Conservation (phyloP, 2,329 filamentous ascomycete species). For the Penicillium griseofulvum region DNA sequence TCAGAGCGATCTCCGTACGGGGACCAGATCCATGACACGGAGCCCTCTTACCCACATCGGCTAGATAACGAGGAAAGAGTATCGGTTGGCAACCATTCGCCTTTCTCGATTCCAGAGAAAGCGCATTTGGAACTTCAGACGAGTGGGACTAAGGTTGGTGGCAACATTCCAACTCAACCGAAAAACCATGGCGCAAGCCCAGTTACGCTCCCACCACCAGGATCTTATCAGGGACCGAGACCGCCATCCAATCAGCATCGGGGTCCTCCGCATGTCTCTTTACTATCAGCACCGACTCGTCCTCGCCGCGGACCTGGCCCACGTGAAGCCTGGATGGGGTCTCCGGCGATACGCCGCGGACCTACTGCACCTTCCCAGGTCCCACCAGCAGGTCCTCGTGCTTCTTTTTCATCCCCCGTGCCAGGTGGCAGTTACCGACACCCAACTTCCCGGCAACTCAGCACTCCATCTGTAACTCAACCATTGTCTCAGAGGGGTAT, state of each 20-base stretch:
- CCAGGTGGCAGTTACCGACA: conserved; percentile 36
- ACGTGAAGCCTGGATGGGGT: conserved; percentile 34
- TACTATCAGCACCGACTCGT: conserved; percentile 49
- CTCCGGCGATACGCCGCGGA: conserved; percentile 35
- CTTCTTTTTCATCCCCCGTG: conserved; percentile 27
- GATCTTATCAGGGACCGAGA: conserved; percentile 38
- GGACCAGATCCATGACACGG: conserved; percentile 13
- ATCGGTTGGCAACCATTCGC: neutral
- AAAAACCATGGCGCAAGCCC: conserved; percentile 27
- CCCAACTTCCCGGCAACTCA: conserved; percentile 38
- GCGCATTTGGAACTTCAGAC: conserved; percentile 17
- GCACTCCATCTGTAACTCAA: conserved; percentile 34
- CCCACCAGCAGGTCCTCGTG: conserved; percentile 40
- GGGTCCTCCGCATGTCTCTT: conserved; percentile 35
- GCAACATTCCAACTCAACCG: conserved; percentile 33
- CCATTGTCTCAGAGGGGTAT: conserved; percentile 41
- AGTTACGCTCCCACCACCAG: conserved; percentile 39
- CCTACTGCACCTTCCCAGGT: conserved; percentile 30
- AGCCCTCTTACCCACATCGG: neutral
- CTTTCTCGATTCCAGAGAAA: neutral
- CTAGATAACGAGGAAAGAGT: neutral
- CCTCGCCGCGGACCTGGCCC: conserved; percentile 43
- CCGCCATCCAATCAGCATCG: conserved; percentile 38
- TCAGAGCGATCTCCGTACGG: conserved; percentile 16
- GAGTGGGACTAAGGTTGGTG: conserved; percentile 13